Conservation (phyloP, 805 yeast genomes). For the Wickerhamiella siamensis region DNA sequence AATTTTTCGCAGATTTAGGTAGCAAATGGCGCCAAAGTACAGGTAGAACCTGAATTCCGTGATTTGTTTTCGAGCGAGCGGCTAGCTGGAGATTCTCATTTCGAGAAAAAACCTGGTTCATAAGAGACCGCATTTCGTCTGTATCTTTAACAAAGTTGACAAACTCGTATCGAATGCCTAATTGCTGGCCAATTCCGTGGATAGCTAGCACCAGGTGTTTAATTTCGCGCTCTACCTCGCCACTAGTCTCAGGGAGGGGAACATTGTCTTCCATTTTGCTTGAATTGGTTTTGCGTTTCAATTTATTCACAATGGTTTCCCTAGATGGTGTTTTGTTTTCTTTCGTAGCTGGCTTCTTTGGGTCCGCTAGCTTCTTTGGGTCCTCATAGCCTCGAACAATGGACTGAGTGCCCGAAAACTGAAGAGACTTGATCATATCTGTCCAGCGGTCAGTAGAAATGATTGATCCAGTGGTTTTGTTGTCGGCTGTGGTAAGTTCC, state of each 20-base stretch:
- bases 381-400: not conserved
- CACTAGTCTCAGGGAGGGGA: constrained; percentile 5
- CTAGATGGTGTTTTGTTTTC: not conserved
- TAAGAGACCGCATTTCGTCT: constrained; percentile 35
- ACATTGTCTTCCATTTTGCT: not conserved
- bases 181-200: constrained; percentile 88
- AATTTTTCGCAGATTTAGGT: constrained; percentile 1
- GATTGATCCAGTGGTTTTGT: not conserved
- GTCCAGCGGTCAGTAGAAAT: not conserved
- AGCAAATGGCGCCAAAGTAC: constrained; percentile 75
- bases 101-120: constrained; percentile 7
- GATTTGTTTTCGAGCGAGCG: constrained; percentile 8
- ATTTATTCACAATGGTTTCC: not conserved
- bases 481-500: not conserved
- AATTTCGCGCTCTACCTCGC: constrained; percentile 8
- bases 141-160: constrained; percentile 81
- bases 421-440: not conserved
- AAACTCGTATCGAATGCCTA: constrained; percentile 64
- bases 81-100: constrained; percentile 2
- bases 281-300: no score
- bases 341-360: not conserved
- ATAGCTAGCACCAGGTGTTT: constrained; percentile 67
- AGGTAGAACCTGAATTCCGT: constrained; percentile 71
- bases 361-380: no score
- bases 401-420: not conserved